These are phyloP conservation scores for Nothophytophthora sp. DNA, from an alignment of 352 stramenopile species.

Conservation along the genomic window DNA sequence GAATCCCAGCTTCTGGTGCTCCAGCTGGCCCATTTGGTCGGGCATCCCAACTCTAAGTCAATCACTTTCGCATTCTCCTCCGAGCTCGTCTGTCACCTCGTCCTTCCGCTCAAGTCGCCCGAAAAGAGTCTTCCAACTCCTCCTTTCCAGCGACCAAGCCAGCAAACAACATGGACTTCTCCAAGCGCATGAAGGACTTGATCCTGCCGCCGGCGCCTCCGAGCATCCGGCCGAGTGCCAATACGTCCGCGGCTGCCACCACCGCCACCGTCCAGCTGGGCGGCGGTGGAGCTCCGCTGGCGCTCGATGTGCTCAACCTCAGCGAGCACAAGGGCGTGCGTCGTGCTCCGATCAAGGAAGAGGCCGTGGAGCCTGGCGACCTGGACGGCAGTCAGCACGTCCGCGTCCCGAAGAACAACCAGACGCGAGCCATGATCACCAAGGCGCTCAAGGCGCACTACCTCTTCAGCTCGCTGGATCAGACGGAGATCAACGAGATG, in stretches of 20 bases:
- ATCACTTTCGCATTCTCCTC: conserved; percentile 34
- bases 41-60: not conserved
- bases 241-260: conserved; percentile 22
- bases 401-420: conserved; percentile 71
- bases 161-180: conserved; percentile 60
- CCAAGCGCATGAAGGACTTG: conserved; percentile 75
- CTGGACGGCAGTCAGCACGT: conserved; percentile 44
- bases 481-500: conserved; percentile 80
- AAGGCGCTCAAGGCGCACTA: conserved; percentile 84
- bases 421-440: conserved; percentile 76
- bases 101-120: conserved; percentile 7
- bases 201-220: conserved; percentile 54
- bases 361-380: conserved; percentile 68
- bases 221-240: conserved; percentile 51
- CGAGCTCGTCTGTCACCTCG: conserved; percentile 14
- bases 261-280: conserved; percentile 30
- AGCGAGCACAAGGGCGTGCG: conserved; percentile 64
- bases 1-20: too few relatives aligned
- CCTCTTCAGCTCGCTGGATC: conserved; percentile 78
- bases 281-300: conserved; percentile 13
- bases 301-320: conserved; percentile 43
- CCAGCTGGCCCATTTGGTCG: not conserved
- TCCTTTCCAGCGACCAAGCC: not conserved
- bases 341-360: conserved; percentile 79
- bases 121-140: too few relatives aligned